Evolutionary conservation across 306 rosid species (phyloP), one percentile per base, ranked within the genome.

Genomic region (Pyrus bretschneideri): DNA sequence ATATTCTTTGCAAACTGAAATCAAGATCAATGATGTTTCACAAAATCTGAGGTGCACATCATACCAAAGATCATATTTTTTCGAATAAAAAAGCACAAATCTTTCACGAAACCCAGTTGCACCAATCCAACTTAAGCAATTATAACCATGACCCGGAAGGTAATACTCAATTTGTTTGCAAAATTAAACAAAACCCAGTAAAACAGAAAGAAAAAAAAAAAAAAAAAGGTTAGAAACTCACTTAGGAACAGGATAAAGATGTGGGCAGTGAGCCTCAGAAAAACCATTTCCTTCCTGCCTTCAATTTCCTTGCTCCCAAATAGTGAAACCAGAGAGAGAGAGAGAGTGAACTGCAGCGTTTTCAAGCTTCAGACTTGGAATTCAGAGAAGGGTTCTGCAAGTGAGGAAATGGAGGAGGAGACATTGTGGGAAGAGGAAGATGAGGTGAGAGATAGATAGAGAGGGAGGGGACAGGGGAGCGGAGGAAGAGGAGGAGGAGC

Each of bases 211-310:
- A 13, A 40, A 33, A 15, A 79, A 15, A 79, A 38, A 38, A 40
- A 33, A 15, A 79, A 15, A 79, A 38, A 25, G 12, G 14, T 2
- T 9, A 73, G 74, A 35, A 21, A 87, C 97, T 88, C 81, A 91
- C 98, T 77, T 14, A 85, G 79, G 69, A 81, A 46, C 31, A 85
- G 81, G 9, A 88, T 45, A 70, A 77, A 45, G 78, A 78, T 40
- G 55, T 40, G 5, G 63, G 63, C 29, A 21, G 40, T 15, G 83
- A 86, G 87, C 80, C 58, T 79, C 12, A 79, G 75, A 12, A 65
- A 54, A 42, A 55, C 65, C 78, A 68, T 78, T 60, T 69, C 85
- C 69, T 75, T 85, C 90, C 87, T 88, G 80, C 79, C 76, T 86
- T 46, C 68, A n/a, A 71, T 70, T 63, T 4, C 13, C 51, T 63